These are phyloP conservation scores for Tubosaeta sp. DNA, from an alignment of 768 basidiomycete genomes.

Conservation along the genomic window DNA sequence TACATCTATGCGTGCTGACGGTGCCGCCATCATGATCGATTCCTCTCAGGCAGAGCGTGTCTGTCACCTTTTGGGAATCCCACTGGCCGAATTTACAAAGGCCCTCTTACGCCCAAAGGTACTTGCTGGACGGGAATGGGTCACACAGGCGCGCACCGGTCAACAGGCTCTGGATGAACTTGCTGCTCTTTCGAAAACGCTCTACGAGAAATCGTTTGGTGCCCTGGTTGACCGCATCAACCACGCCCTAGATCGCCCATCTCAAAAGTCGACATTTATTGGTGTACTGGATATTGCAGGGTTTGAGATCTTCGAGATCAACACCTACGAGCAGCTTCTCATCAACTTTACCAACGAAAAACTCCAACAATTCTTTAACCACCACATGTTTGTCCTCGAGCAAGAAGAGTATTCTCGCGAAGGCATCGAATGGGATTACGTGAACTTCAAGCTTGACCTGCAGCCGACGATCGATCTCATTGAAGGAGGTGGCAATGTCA, in stretches of 20 bases:
- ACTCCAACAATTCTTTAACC: conserved; percentile 96
- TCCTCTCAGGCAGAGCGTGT: conserved; percentile 83
- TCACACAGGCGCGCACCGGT: conserved; percentile 85
- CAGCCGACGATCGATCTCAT: conserved; percentile 99
- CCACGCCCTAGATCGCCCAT: conserved; percentile 87
- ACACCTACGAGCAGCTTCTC: conserved; percentile 94
- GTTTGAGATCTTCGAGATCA: conserved; percentile 94
- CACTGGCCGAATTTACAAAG: conserved; percentile 81
- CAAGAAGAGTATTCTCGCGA: conserved; percentile 98
- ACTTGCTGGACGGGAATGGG: conserved; percentile 95
- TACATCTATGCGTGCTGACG: conserved; percentile 67
- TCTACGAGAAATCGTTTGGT: conserved; percentile 97
- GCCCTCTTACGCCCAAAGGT: conserved; percentile 87
- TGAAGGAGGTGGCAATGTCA: conserved; percentile 64
- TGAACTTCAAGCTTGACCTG: conserved; percentile 95
- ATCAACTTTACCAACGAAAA: conserved; percentile 99
- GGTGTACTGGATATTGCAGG: conserved; percentile 99
- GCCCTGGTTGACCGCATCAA: conserved; percentile 94
- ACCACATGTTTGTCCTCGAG: conserved; percentile 99
- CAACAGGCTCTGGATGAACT: conserved; percentile 94
- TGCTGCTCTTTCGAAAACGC: conserved; percentile 84
- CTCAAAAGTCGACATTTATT: conserved; percentile 90
- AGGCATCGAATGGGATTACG: conserved; percentile 95
- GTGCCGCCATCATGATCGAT: conserved; percentile 70
- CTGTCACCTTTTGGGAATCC: conserved; percentile 88